Conservation (phyloP, 257 asterid species). For the Nicotiana otophora region DNA sequence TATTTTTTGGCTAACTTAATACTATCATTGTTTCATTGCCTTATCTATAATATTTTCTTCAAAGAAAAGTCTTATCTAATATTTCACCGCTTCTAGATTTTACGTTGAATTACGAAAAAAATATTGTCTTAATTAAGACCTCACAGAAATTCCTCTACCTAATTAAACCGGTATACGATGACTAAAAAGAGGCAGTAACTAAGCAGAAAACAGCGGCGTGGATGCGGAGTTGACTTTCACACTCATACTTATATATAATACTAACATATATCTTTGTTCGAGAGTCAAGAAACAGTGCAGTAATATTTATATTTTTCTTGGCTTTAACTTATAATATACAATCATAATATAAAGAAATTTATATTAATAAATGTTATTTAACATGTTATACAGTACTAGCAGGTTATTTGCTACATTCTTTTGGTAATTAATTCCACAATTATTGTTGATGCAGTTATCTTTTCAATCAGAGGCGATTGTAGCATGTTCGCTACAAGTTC, state of each 20-base stretch:
- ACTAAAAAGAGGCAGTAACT: not conserved
- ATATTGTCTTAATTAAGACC: not conserved
- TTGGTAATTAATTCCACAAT: too few species aligned
- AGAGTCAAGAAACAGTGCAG: not conserved
- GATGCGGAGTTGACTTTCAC: not conserved
- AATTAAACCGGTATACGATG: not conserved
- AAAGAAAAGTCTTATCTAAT: not conserved
- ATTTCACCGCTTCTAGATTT: not conserved
- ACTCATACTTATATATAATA: not conserved
- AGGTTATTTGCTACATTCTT: too few species aligned
- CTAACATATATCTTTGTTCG: not conserved
- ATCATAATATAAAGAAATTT: too few species aligned
- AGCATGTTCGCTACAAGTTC: too few species aligned
- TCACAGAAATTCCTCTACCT: not conserved
- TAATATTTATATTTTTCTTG: not conserved
- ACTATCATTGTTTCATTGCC: not conserved
- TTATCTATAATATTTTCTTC: not conserved
- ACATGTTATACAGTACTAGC: too few species aligned
- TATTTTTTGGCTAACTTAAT: too few species aligned
- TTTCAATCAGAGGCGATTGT: too few species aligned
- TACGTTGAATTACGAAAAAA: not conserved
- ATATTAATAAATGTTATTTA: too few species aligned
- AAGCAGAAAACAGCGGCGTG: not conserved
- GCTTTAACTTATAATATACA: too few species aligned
- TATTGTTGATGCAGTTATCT: too few species aligned